phyloP scores from a whole-genome alignment of 2,329 filamentous ascomycete species.

The Cadophora sp. region DNA sequence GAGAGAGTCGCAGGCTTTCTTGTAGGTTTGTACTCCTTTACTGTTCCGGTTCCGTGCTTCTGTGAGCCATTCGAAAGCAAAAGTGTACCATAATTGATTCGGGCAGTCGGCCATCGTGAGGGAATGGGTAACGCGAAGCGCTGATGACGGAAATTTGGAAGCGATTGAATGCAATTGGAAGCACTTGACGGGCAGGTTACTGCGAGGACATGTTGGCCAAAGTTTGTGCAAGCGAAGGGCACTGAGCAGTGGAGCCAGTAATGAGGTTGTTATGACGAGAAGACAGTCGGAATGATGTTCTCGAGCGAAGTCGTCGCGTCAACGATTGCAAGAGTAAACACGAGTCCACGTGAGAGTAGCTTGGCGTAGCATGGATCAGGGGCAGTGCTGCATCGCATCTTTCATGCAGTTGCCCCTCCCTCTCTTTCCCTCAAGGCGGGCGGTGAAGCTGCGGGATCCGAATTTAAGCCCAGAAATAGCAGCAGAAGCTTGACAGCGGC shows the following conservation, averaged over 20 bases:
- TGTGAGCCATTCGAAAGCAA: conserved; percentile 81
- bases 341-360: neutral
- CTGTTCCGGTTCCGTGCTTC: conserved; percentile 71
- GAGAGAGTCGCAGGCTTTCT: conserved; percentile 77
- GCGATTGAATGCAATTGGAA: neutral
- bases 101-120: conserved; percentile 38
- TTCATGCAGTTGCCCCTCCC: conserved; percentile 12
- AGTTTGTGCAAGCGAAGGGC: neutral
- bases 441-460: conserved; percentile 1
- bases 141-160: neutral
- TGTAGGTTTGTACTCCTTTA: conserved; percentile 75
- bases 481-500: conserved; percentile 10
- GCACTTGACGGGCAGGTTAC: neutral
- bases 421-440: neutral
- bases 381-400: neutral
- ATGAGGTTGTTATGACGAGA: neutral
- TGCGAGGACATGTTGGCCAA: too few species aligned
- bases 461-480: conserved; percentile 12
- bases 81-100: conserved; percentile 74
- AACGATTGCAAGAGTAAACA: neutral
- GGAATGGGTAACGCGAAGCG: neutral
- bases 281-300: neutral
- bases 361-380: neutral
- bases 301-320: neutral
- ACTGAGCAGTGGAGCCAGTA: neutral